Base-by-base conservation (phyloP, 2,329 filamentous ascomycete genomes). In the Penicillium glabrum region DNA sequence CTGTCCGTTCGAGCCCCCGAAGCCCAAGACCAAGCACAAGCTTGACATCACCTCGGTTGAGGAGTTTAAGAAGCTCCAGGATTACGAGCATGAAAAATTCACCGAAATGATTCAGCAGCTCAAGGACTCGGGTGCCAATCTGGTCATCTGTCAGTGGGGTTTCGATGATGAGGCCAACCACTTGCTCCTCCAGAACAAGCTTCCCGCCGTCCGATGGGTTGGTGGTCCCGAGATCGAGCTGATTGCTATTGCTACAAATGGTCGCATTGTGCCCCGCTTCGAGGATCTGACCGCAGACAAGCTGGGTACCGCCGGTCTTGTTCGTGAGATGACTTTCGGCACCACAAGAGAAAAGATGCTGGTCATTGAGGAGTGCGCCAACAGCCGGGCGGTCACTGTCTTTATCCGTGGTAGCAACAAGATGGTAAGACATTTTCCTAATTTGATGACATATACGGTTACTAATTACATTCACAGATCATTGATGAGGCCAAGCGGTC, bases 11-110 rank as follows among this genome's bases (percentile, higher is more conserved):
- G 95, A 99, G 81, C 95, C 95, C 31, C 95, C 95, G 50, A 99
- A 99, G 84, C 95, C 95, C 66, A 99, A 99, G 86, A 99, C 95
- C 47, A 99, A 99, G 86, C 95, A 99, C 80, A 96, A 97, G 83
- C 86, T 99, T 60, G 95, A 99, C 72, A 99, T 99, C 72, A 95
- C 92, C 55, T 90, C 88, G 43, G 93, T 99, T 8, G 93, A 98
- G 67, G 95, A 99, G 80, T 99, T 96, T 83, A 97, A 96, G 83
- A 95, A 96, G 79, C 81, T 99, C 64, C 95, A 99, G 74, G 90
- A 84, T 67, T 99, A 99, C 80, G 95, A 99, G 79, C 88, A 88
- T 69, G 89, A 91, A 73, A 99, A 98, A 80, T 99, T 99, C 73
- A 85, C 91, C 57, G 93, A 98, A 80, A 99, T 99, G 95, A 97